Evolutionary conservation across 495 filamentous ascomycete genomes (phyloP).

Genomic region (Lindgomyces ingoldianus): DNA sequence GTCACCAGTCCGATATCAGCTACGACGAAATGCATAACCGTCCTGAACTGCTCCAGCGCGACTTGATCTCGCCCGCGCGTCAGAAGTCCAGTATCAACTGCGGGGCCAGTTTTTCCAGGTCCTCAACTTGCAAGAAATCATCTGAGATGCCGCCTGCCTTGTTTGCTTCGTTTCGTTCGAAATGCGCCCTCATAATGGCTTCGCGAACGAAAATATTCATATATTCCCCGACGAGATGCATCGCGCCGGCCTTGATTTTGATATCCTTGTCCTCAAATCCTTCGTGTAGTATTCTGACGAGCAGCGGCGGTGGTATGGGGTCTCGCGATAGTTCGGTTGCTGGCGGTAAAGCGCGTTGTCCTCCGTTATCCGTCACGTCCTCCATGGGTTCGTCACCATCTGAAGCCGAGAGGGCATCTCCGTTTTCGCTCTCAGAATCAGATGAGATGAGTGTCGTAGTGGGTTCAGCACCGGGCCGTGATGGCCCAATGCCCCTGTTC

Average conservation of each 20-base stretch:
- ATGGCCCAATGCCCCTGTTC: slow-evolving; percentile 8
- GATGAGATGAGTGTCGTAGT: slow-evolving; percentile 26
- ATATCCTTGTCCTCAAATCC: slow-evolving; percentile 70
- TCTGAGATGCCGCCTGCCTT: slow-evolving; percentile 45
- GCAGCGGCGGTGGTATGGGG: slow-evolving; percentile 69
- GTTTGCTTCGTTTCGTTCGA: slow-evolving; percentile 59
- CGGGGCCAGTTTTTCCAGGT: slow-evolving; percentile 88
- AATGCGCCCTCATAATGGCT: slow-evolving; percentile 78
- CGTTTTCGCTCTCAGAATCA: slow-evolving; percentile 18
- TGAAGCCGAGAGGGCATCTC: background rate
- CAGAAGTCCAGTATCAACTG: slow-evolving; percentile 88
- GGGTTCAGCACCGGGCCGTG: slow-evolving; percentile 1
- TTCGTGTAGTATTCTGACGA: slow-evolving; percentile 74
- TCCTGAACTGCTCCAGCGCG: background rate
- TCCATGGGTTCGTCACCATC: slow-evolving; percentile 71
- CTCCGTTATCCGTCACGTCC: slow-evolving; percentile 49
- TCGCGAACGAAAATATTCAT: slow-evolving; percentile 91
- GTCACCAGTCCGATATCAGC: too few relatives aligned
- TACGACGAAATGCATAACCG: too few relatives aligned
- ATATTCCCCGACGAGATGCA: slow-evolving; percentile 77
- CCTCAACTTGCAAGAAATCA: slow-evolving; percentile 77
- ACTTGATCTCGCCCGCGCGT: slow-evolving; percentile 18
- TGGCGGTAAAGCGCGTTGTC: background rate
- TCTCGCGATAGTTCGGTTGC: slow-evolving; percentile 34
- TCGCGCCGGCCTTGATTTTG: slow-evolving; percentile 76